Conservation (phyloP, 2,329 filamentous ascomycete genomes). For the Aspergillus ochraceoroseus region DNA sequence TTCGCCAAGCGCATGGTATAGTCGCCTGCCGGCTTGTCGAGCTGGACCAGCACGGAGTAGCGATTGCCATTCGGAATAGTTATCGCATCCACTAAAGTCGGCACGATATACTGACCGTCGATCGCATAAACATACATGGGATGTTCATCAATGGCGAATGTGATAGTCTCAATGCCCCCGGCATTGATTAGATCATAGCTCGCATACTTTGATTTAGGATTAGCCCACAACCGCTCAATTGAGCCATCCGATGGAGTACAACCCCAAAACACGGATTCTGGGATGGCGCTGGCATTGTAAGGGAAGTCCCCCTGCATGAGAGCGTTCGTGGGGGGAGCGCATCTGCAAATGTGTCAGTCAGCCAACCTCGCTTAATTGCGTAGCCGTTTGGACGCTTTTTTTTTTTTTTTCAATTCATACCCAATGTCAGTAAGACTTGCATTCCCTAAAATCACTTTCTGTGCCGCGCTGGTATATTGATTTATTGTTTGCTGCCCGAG, state of each 20-base stretch:
- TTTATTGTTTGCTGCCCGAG: slow-evolving; percentile 43
- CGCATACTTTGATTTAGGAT: slow-evolving; percentile 41
- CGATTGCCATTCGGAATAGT: slow-evolving; percentile 31
- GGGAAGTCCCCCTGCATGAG: slow-evolving; percentile 16
- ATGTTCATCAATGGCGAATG: slow-evolving; percentile 42
- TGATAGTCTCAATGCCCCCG: slow-evolving; percentile 48
- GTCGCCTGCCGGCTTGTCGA: slow-evolving; percentile 44
- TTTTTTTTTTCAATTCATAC: no score
- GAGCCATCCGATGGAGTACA: slow-evolving; percentile 47
- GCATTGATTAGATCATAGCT: slow-evolving; percentile 52
- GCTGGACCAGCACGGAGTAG: slow-evolving; percentile 38
- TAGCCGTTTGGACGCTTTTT: no score
- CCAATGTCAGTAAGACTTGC: slow-evolving; percentile 21
- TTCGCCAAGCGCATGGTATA: slow-evolving; percentile 54
- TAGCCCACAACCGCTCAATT: slow-evolving; percentile 43
- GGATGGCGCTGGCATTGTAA: slow-evolving; percentile 24
- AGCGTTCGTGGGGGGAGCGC: slow-evolving; percentile 17
- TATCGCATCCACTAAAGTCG: slow-evolving; percentile 32
- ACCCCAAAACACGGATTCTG: slow-evolving; percentile 26
- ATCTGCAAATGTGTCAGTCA: slow-evolving; percentile 14
- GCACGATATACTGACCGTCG: slow-evolving; percentile 39
- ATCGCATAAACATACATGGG: slow-evolving; percentile 39
- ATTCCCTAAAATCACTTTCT: slow-evolving; percentile 15
- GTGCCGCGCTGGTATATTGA: slow-evolving; percentile 27
- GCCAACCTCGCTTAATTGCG: no score